A percentile compares a stretch with the other conserved stretches of the same genome.
phyloP scores from a whole-genome alignment of 2,329 filamentous ascomycete genomes.

The Colletotrichum camelliae region DNA sequence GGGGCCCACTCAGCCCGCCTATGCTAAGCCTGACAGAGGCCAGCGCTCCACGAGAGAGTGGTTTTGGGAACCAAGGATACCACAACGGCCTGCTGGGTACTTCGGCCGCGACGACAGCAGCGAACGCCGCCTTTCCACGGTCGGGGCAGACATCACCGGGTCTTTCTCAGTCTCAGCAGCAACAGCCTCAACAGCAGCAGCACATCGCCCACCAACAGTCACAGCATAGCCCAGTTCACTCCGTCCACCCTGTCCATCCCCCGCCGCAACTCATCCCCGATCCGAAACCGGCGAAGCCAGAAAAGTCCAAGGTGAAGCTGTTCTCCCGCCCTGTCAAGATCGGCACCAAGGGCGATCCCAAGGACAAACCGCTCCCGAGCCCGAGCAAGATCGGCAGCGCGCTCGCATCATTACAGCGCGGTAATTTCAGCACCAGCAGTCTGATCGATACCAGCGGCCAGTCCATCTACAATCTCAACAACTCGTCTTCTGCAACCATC shows the following conservation, averaged over 20 bases:
- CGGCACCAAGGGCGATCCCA: constrained; percentile 70
- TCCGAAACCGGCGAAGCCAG: constrained; percentile 60
- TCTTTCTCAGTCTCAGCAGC: constrained; percentile 36
- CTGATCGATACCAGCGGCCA: constrained; percentile 65
- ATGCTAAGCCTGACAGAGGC: constrained; percentile 69
- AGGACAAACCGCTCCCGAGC: constrained; percentile 72
- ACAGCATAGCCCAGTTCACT: neutral
- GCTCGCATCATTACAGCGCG: constrained; percentile 67
- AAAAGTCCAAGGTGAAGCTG: constrained; percentile 81
- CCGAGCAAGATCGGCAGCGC: constrained; percentile 75
- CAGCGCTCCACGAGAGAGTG: constrained; percentile 63
- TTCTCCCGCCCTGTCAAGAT: constrained; percentile 82
- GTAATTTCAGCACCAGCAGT: constrained; percentile 75
- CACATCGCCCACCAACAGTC: constrained; percentile 30
- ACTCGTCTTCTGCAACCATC: constrained; percentile 78
- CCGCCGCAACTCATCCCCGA: constrained; percentile 50
- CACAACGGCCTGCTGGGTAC: constrained; percentile 67
- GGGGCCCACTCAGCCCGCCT: constrained; percentile 64
- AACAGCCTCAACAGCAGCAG: constrained; percentile 34
- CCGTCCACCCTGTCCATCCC: constrained; percentile 34
- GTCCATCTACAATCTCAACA: constrained; percentile 76
- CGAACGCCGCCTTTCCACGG: constrained; percentile 75
- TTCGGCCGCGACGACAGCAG: constrained; percentile 72
- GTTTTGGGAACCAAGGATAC: constrained; percentile 57
- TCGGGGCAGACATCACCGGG: constrained; percentile 61